These are phyloP conservation scores for Starmerella khaoyaiensis DNA, from an alignment of 805 yeast species.

Conservation along the genomic window DNA sequence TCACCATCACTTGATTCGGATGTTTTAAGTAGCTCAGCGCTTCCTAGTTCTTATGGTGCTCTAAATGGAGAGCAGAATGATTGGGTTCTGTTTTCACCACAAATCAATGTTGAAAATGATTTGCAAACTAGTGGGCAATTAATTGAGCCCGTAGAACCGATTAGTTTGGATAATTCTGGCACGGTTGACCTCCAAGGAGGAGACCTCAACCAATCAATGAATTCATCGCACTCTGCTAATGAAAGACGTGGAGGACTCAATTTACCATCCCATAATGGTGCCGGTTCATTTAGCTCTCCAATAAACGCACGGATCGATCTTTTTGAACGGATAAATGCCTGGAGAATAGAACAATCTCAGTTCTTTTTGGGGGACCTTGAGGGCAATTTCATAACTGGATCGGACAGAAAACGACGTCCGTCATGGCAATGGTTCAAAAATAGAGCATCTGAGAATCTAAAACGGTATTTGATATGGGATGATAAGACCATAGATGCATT, in stretches of 20 bases:
- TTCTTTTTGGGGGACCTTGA: too few relatives aligned
- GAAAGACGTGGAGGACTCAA: too few relatives aligned
- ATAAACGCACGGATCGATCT: slow-evolving; percentile 19
- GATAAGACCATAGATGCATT: slow-evolving; percentile 29
- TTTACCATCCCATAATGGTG: slow-evolving; percentile 29
- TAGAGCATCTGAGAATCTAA: slow-evolving; percentile 6
- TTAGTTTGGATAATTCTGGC: slow-evolving; percentile 6
- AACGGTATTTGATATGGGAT: slow-evolving; percentile 22
- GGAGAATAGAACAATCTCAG: slow-evolving; percentile 31
- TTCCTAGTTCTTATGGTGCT: slow-evolving; percentile 6
- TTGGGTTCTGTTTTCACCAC: slow-evolving; percentile 32
- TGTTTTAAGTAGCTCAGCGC: slow-evolving; percentile 12
- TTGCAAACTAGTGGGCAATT: slow-evolving; percentile 1
- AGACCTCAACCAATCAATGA: neutral
- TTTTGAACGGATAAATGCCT: slow-evolving; percentile 30
- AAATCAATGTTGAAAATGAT: slow-evolving; percentile 1
- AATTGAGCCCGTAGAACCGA: slow-evolving; percentile 5
- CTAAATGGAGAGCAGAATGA: slow-evolving; percentile 23
- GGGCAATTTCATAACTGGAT: too few relatives aligned
- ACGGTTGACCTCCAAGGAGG: too few relatives aligned
- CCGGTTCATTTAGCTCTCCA: slow-evolving; percentile 23
- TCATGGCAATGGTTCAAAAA: slow-evolving; percentile 15
- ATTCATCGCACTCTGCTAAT: slow-evolving; percentile 5
- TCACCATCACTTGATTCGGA: slow-evolving; percentile 17
- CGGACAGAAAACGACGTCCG: neutral